phyloP scores from a whole-genome alignment of 148 eudicot species.

The Persicaria tinctoria region DNA sequence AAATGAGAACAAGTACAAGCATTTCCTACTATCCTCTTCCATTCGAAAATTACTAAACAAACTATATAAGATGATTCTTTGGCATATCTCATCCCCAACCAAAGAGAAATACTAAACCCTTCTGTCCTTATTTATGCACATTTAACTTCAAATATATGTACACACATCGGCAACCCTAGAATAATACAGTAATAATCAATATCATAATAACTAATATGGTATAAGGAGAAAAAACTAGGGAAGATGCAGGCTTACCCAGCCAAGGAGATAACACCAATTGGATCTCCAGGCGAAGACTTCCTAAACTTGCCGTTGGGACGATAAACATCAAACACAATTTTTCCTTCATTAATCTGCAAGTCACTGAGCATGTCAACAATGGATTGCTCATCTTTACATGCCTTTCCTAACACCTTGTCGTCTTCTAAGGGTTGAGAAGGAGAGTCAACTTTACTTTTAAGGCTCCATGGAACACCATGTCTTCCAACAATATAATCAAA shows the following conservation, averaged over 20 bases:
- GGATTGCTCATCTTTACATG: slow-evolving; percentile 15
- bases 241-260: slow-evolving; percentile 39
- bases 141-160: no score
- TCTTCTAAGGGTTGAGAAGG: slow-evolving; percentile 19
- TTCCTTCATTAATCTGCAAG: slow-evolving; percentile 41
- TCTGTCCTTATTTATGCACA: no score
- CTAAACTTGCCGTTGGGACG: slow-evolving; percentile 81
- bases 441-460: slow-evolving; percentile 23
- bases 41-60: neutral
- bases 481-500: slow-evolving; percentile 82
- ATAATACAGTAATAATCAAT: no score
- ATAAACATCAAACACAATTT: slow-evolving; percentile 68
- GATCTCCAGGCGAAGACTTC: slow-evolving; percentile 80
- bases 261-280: slow-evolving; percentile 53
- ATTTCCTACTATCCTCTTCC: neutral
- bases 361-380: slow-evolving; percentile 32
- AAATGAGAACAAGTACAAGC: neutral
- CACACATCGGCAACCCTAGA: no score
- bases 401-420: slow-evolving; percentile 1
- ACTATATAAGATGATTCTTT: neutral
- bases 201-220: neutral
- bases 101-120: neutral
- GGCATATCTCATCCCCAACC: neutral
- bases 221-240: neutral
- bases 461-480: slow-evolving; percentile 56